phyloP scores from a whole-genome alignment of 139 green algal species.

The Chlamydomonas applanata region DNA sequence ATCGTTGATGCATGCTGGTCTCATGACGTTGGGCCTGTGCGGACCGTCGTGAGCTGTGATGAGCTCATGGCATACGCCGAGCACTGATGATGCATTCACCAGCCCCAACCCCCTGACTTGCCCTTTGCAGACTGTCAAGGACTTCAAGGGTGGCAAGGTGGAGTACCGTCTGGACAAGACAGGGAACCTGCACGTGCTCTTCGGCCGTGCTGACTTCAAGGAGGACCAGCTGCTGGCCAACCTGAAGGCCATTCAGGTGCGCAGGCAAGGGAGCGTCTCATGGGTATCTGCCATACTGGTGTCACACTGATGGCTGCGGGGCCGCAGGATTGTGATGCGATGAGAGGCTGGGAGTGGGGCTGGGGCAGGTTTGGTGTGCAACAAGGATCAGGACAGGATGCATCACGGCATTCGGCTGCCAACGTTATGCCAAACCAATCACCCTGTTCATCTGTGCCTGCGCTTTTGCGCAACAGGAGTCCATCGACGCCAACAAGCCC shows the following conservation, averaged over 20 bases:
- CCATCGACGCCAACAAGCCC: conserved; percentile 92
- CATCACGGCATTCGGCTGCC: no score
- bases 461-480: conserved; percentile 59
- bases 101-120: no score
- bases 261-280: neutral
- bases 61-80: no score
- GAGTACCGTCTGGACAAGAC: conserved; percentile 98
- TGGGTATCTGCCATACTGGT: neutral
- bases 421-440: no score
- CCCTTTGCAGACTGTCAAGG: conserved; percentile 83
- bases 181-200: conserved; percentile 95
- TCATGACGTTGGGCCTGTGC: no score
- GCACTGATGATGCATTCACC: no score
- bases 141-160: conserved; percentile 99
- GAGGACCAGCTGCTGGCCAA: conserved; percentile 87
- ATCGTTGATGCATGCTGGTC: no score
- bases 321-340: neutral
- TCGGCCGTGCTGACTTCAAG: conserved; percentile 90
- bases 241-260: conserved; percentile 89
- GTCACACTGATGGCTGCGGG: neutral
- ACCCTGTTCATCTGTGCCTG: neutral
- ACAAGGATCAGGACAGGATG: no score
- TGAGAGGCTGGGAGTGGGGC: neutral
- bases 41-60: no score
- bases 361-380: no score